phyloP scores from a whole-genome alignment of 176 grass and related monocot genomes.

The Eragrostis curvula region DNA sequence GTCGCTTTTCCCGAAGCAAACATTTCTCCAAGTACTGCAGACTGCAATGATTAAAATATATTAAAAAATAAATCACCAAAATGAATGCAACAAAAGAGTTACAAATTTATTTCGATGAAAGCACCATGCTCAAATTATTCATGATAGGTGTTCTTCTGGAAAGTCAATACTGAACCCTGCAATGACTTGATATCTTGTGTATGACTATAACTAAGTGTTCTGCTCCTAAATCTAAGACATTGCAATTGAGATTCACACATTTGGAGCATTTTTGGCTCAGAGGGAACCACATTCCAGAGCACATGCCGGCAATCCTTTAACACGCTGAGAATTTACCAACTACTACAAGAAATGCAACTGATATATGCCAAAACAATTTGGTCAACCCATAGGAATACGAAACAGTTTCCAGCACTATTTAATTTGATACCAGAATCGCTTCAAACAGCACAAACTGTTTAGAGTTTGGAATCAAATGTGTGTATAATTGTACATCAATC shows the following conservation, averaged over 20 bases:
- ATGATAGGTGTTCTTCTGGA: not conserved
- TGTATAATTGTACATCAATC: not conserved
- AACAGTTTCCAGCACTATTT: not conserved
- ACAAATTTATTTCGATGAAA: not conserved
- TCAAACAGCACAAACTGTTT: not conserved
- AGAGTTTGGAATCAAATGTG: not conserved
- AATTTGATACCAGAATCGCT: not conserved
- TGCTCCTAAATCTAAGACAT: not conserved
- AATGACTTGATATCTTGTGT: not conserved
- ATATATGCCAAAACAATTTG: not conserved
- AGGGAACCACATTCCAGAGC: not conserved
- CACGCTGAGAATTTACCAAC: not conserved
- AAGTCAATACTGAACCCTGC: not conserved
- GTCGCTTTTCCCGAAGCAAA: constrained; percentile 61
- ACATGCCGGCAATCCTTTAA: not conserved
- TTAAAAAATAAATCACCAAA: not conserved
- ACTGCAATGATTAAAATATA: constrained; percentile 46
- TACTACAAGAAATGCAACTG: not conserved
- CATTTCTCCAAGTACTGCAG: constrained; percentile 67
- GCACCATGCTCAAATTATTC: not conserved
- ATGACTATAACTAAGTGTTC: not conserved
- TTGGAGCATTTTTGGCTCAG: not conserved
- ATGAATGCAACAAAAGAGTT: not conserved
- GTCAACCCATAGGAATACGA: not conserved
- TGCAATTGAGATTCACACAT: not conserved